A percentile compares a stretch with the other conserved stretches of the same genome.
Conservation (phyloP, 1,139 yeast species). For the Debaryomyces udenii region DNA sequence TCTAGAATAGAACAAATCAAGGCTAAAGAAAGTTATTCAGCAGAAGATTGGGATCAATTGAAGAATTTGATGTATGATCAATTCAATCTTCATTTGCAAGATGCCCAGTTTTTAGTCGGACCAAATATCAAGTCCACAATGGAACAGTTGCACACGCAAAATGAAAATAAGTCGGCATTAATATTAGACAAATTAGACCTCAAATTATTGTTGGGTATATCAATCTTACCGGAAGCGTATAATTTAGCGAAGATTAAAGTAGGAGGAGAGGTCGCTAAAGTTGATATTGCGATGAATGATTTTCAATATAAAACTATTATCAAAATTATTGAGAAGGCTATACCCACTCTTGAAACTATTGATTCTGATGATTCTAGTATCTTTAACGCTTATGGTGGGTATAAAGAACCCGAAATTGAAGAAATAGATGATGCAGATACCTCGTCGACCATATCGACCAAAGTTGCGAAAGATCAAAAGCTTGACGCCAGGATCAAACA, state of each 20-base stretch:
- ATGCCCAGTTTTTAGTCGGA: slow-evolving; percentile 89
- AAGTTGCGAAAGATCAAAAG: slow-evolving; percentile 9
- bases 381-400: slow-evolving; percentile 39
- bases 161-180: slow-evolving; percentile 46
- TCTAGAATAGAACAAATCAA: slow-evolving; percentile 72
- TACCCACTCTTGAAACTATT: slow-evolving; percentile 58
- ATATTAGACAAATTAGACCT: slow-evolving; percentile 79
- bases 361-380: slow-evolving; percentile 37
- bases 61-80: slow-evolving; percentile 88
- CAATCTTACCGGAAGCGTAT: slow-evolving; percentile 80
- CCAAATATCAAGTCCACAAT: slow-evolving; percentile 78
- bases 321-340: slow-evolving; percentile 69
- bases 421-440: slow-evolving; percentile 24
- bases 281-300: slow-evolving; percentile 77
- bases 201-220: slow-evolving; percentile 73
- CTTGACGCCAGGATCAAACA: slow-evolving; percentile 43
- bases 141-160: slow-evolving; percentile 60
- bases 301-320: slow-evolving; percentile 86
- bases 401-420: slow-evolving; percentile 24
- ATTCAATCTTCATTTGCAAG: slow-evolving; percentile 73
- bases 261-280: slow-evolving; percentile 78
- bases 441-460: slow-evolving; percentile 13
- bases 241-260: slow-evolving; percentile 73
- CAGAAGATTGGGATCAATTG: slow-evolving; percentile 70
- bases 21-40: slow-evolving; percentile 65